Evolutionary conservation across 73 alveolate genomes (phyloP), one percentile per base, ranked within the genome.

Genomic region (Breviolum minutum): DNA sequence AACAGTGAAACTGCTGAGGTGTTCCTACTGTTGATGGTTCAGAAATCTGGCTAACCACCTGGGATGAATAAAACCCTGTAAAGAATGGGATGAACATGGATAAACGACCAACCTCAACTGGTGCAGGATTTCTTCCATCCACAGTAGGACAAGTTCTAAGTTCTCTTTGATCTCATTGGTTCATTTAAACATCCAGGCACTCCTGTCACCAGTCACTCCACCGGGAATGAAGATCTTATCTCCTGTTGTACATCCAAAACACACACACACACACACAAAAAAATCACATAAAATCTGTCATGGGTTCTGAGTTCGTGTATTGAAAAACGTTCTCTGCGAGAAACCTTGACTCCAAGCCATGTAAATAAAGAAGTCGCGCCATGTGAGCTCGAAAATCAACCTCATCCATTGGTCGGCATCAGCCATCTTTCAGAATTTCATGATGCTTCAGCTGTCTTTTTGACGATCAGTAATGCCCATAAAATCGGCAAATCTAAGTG

Each of bases 341-440:
- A 29, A 27, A 61, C 99, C 99, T 29, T 94, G 99, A 40, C 99
- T 94, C 99, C 85, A 94, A 13, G 99, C 99, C 99, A 94, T 94
- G 99, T 94, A 94, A 94, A 94, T 94, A 94, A 80, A 94, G 81
- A 94, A 94, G 87, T 94, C 99, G 20, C 99, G 94, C 99, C 99
- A 94, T 16, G 99, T 94, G 73, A 94, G 99, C 99, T 94, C 99
- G 24, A 94, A 94, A 20, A 94, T 26, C 13, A 94, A 94, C 98
- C 98, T 74, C 48, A 77, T 20, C 20, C 77, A 68, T 68, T 68
- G n/a, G 24, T 22, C 24, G 77, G n/a, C 77, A 68, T 14, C 77
- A 17, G 54, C 54, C 54, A 40, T 40, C 27, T 19, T 24, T 19
- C 19, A 69, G 79, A 24, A 16, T 19, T 16, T 69, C n/a, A n/a